Percentiles rank a stretch among this genome's conserved stretches.
Evolutionary conservation across 345 rosid genomes (phyloP).

Genomic region (Acer negundo): DNA sequence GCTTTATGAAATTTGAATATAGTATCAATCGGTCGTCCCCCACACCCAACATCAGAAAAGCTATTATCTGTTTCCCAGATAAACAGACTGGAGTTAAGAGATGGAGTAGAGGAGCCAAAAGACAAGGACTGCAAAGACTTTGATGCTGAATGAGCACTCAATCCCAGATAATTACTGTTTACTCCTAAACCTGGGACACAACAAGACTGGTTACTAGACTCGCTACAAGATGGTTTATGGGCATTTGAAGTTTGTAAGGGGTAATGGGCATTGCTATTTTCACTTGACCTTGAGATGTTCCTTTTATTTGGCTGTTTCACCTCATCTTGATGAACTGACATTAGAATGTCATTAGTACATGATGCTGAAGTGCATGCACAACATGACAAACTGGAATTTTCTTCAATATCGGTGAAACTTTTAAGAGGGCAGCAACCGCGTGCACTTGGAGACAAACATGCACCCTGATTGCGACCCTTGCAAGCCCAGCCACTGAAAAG

Average conservation of each 20-base stretch:
- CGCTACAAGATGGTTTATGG: conserved; percentile 36
- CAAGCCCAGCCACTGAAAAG: conserved; percentile 98
- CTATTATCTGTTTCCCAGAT: conserved; percentile 71
- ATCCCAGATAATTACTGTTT: conserved; percentile 56
- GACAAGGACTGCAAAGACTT: conserved; percentile 74
- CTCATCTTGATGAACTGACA: conserved; percentile 36
- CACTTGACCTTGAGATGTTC: conserved; percentile 34
- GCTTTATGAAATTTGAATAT: conserved; percentile 93
- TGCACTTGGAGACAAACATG: conserved; percentile 64
- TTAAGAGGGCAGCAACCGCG: conserved; percentile 60
- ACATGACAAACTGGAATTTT: conserved; percentile 46
- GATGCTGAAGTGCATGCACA: conserved; percentile 41
- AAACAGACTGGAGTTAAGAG: conserved; percentile 87
- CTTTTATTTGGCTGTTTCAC: conserved; percentile 51
- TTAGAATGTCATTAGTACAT: conserved; percentile 26
- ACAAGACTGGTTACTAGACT: conserved; percentile 46
- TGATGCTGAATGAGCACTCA: conserved; percentile 67
- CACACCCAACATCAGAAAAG: conserved; percentile 43
- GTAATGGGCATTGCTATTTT: conserved; percentile 27
- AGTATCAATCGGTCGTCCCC: conserved; percentile 80
- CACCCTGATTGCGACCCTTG: conserved; percentile 69
- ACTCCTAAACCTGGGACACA: conserved; percentile 92
- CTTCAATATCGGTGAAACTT: conserved; percentile 55
- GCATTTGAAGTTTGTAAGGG: conserved; percentile 34
- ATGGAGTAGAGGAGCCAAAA: conserved; percentile 64